Evolutionary conservation across 192 early-diverging fungal genomes (phyloP).

Genomic region (Dissophora ornata): DNA sequence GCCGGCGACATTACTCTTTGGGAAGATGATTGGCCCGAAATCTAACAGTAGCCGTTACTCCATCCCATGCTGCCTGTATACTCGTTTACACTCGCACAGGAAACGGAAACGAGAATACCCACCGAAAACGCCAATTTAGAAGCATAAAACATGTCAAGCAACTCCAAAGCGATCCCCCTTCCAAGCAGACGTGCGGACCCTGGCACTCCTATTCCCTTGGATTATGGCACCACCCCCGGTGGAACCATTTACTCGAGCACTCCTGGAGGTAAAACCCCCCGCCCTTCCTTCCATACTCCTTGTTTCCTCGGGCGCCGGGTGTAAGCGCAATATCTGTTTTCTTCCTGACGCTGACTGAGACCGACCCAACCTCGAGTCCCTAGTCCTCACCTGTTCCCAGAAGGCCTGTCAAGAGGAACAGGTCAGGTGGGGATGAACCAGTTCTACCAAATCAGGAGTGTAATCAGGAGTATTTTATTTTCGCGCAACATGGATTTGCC

Average conservation of each 20-base stretch:
- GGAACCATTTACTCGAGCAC: slow-evolving; percentile 73
- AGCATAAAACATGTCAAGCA: slow-evolving; percentile 54
- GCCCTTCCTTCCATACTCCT: no score
- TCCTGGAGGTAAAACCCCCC: slow-evolving; percentile 60
- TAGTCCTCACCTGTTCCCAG: slow-evolving; percentile 1
- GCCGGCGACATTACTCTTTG: no score
- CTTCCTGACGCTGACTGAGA: slow-evolving; percentile 14
- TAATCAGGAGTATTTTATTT: slow-evolving; percentile 13
- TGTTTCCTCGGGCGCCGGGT: no score
- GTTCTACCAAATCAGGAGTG: slow-evolving; percentile 10
- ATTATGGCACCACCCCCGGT: slow-evolving; percentile 70
- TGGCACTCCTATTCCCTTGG: slow-evolving; percentile 60
- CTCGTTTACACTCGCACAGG: slow-evolving; percentile 6
- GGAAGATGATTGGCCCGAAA: no score
- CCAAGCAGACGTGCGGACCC: slow-evolving; percentile 63
- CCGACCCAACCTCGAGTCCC: slow-evolving; percentile 19
- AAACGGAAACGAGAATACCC: slow-evolving; percentile 54
- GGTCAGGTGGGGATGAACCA: slow-evolving; percentile 17
- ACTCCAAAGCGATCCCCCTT: slow-evolving; percentile 58
- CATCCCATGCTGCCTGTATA: not conserved
- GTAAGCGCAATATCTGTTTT: no score
- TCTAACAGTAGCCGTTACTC: not conserved
- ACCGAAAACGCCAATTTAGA: slow-evolving; percentile 35
- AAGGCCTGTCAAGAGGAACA: not conserved
- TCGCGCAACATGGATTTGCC: no score